Conservation (phyloP, 129 eudicot species). For the Rutidosis leptorrhynchoides region DNA sequence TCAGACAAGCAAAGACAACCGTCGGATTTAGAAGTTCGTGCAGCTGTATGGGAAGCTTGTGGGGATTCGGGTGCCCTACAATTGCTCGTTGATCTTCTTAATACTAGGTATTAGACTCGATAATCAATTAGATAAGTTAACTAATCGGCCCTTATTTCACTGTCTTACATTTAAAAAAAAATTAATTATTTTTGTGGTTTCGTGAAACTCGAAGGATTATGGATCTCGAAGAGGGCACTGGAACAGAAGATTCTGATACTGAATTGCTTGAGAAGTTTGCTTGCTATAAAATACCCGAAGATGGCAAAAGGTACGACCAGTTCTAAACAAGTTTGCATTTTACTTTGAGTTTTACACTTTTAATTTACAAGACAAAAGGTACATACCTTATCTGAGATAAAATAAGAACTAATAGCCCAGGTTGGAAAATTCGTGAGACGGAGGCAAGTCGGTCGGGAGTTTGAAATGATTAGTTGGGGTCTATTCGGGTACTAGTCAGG, state of each 20-base stretch:
- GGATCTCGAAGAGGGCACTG: constrained; percentile 95
- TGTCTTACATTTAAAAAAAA: not conserved
- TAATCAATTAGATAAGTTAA: not conserved
- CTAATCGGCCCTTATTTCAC: not conserved
- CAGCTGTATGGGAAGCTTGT: constrained; percentile 63
- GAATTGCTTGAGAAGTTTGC: constrained; percentile 48
- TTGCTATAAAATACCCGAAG: constrained; percentile 25
- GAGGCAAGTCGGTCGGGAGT: no score
- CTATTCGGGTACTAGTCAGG: no score
- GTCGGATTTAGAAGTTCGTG: constrained; percentile 77
- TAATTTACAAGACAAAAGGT: constrained; percentile 5
- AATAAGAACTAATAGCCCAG: not conserved
- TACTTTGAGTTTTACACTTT: constrained; percentile 7
- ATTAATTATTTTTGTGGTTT: constrained; percentile 4
- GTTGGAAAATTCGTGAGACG: no score
- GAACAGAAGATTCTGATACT: constrained; percentile 66
- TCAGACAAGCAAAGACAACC: constrained; percentile 70
- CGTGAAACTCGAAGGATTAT: constrained; percentile 47
- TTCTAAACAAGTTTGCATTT: not conserved
- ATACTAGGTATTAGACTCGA: constrained; percentile 48
- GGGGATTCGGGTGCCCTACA: constrained; percentile 94
- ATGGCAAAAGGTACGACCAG: constrained; percentile 43
- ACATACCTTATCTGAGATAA: not conserved
- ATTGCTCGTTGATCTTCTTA: constrained; percentile 85
- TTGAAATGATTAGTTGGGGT: no score